These are phyloP conservation scores for Powellomyces hirtus DNA, from an alignment of 192 early-diverging fungal species.

Conservation along the genomic window DNA sequence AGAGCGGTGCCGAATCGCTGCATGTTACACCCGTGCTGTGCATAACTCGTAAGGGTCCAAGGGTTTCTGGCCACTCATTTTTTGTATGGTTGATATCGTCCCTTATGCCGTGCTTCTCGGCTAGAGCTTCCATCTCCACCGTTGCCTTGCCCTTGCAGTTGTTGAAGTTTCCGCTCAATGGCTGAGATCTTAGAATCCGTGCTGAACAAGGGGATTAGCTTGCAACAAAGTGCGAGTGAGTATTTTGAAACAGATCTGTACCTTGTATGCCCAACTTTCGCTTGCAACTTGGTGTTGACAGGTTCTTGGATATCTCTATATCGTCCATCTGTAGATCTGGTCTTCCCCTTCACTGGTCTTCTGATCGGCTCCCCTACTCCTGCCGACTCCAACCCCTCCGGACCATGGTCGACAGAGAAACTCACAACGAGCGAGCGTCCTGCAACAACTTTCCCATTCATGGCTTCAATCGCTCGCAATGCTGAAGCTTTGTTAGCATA, in stretches of 20 bases:
- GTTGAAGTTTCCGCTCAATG: conserved; percentile 63
- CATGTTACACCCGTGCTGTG: too few species aligned
- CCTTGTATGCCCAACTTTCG: conserved; percentile 47
- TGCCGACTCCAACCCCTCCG: not conserved
- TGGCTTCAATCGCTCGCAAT: conserved; percentile 47
- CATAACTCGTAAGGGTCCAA: too few species aligned
- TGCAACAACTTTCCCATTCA: conserved; percentile 57
- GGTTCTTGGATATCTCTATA: conserved; percentile 41
- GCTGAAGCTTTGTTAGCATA: conserved; percentile 51
- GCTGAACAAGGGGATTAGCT: conserved; percentile 18
- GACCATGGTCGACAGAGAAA: not conserved
- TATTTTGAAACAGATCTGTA: conserved; percentile 44
- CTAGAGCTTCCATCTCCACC: too few species aligned
- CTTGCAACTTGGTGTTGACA: conserved; percentile 29
- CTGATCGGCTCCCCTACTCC: conserved; percentile 4
- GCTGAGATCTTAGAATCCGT: conserved; percentile 67
- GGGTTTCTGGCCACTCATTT: too few species aligned
- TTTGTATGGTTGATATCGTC: too few species aligned
- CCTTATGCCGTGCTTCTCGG: too few species aligned
- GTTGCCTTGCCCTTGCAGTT: too few species aligned
- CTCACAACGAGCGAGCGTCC: conserved; percentile 61
- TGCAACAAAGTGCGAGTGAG: not conserved
- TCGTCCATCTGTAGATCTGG: too few species aligned
- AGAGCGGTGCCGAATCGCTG: too few species aligned
- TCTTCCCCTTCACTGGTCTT: too few species aligned